Base-by-base conservation (phyloP, 306 rosid species). In the Parietaria judaica region DNA sequence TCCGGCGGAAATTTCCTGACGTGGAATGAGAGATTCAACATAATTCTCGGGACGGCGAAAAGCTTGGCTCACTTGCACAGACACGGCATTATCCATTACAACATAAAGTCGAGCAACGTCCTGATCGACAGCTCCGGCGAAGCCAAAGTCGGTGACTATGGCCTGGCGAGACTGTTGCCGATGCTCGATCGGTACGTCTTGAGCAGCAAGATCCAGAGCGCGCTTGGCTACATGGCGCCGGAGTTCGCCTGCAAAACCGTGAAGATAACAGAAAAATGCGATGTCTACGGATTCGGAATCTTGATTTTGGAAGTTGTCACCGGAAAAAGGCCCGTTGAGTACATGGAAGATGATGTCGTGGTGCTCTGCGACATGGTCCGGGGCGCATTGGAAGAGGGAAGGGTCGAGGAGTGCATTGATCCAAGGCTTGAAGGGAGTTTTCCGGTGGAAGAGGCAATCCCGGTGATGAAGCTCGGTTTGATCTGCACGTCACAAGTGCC, bases 181-280 rank as follows among this genome's bases (percentile, higher is more conserved):
- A 88, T 94, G 97, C 99, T 94, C 2, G 99, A 94, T 50, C 88
- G 97, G 1, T 94, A 94, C 7, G 91, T 88, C 51, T 64, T 94
- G 69, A 94, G 99, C 84, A 94, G 99, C 80, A 94, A 94, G 87
- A 94, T 88, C 67, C 99, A 94, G 67, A 94, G 99, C 5, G 99
- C 97, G 37, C 88, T 94, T 0, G 99, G 99, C 57, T 88, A 94
- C 85, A 88, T 88, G 99, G 99, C 99, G 5, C 99, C 99, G 0
- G 99, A 94, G 67, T 94, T 94, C 47, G 97, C 97, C 51, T 94
- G 99, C 87, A 86, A 74, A 36, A 88, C 99, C 0, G 97, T 94
- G 37, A 94, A 94, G 78, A 88, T 94, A 65, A 94, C 99, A 0
- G 99, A 94, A 78, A 94, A 94, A 63, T 88, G 97, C 8, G 99